phyloP scores from a whole-genome alignment of 306 rosid genomes.

The Vigna mungo region DNA sequence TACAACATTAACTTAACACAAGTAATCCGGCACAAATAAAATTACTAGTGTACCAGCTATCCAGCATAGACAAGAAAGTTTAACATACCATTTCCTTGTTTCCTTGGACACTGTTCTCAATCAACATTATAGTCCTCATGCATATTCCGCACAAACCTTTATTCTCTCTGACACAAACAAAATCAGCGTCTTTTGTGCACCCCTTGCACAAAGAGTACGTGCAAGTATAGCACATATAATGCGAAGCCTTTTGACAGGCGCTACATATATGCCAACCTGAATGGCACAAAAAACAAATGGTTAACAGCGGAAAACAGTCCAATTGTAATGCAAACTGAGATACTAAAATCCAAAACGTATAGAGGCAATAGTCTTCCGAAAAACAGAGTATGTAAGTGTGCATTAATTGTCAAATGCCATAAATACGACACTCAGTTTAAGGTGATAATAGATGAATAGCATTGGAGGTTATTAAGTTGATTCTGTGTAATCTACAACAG shows the following conservation, averaged over 20 bases:
- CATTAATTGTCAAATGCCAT: conserved; percentile 31
- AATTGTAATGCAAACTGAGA: conserved; percentile 26
- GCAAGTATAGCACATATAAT: conserved; percentile 96
- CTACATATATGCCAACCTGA: conserved; percentile 99
- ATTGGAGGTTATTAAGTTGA: conserved; percentile 16
- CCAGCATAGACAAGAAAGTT: conserved; percentile 39
- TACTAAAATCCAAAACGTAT: conserved; percentile 25
- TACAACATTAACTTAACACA: conserved; percentile 21
- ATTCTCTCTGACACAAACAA: conserved; percentile 77
- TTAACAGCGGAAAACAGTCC: background rate
- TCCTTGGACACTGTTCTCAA: conserved; percentile 72
- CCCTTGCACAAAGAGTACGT: conserved; percentile 91
- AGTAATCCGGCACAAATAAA: background rate
- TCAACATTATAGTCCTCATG: conserved; percentile 87
- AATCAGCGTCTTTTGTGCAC: conserved; percentile 83
- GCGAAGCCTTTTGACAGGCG: conserved; percentile 77
- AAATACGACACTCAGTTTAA: background rate
- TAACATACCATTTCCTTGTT: conserved; percentile 74
- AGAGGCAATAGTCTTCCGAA: background rate
- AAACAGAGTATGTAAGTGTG: conserved; percentile 1
- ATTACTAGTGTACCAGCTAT: conserved; percentile 6
- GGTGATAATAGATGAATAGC: conserved; percentile 1
- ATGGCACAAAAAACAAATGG: conserved; percentile 30
- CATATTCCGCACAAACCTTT: conserved; percentile 92
- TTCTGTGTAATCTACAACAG: conserved; percentile 21